phyloP scores from a whole-genome alignment of 2,329 filamentous ascomycete species.

The Beauveria asiatica region DNA sequence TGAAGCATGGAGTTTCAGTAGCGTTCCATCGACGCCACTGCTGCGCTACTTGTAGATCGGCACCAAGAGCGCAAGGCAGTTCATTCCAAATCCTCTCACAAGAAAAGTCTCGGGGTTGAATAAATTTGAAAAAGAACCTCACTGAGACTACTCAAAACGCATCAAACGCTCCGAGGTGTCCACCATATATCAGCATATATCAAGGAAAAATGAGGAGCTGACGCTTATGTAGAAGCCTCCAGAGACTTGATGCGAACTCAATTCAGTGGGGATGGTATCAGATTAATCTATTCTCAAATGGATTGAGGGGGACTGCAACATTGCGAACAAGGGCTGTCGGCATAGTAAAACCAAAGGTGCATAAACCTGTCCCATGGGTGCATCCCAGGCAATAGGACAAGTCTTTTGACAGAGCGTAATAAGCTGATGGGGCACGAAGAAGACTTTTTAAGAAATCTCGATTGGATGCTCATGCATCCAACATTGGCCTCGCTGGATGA shows the following conservation, averaged over 20 bases:
- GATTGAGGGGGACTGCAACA: conserved; percentile 51
- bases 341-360: conserved; percentile 68
- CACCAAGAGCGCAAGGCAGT: background rate
- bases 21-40: background rate
- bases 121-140: background rate
- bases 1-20: conserved; percentile 1
- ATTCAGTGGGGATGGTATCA: too few relatives aligned
- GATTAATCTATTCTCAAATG: conserved; percentile 23
- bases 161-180: background rate
- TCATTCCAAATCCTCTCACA: background rate
- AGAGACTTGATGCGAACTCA: too few relatives aligned
- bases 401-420: conserved; percentile 75
- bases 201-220: background rate
- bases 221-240: too few relatives aligned
- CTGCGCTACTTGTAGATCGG: background rate
- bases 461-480: conserved; percentile 77
- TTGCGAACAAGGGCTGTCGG: conserved; percentile 23
- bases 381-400: conserved; percentile 83
- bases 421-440: conserved; percentile 39
- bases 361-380: conserved; percentile 63
- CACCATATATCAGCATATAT: background rate
- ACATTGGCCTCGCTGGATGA: conserved; percentile 71
- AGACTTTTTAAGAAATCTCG: conserved; percentile 76
- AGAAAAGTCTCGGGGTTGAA: too few relatives aligned
- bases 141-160: background rate